Evolutionary conservation across 2,329 filamentous ascomycete species (phyloP), one percentile per base, ranked within the genome.

Genomic region (Colletotrichum sp.): DNA sequence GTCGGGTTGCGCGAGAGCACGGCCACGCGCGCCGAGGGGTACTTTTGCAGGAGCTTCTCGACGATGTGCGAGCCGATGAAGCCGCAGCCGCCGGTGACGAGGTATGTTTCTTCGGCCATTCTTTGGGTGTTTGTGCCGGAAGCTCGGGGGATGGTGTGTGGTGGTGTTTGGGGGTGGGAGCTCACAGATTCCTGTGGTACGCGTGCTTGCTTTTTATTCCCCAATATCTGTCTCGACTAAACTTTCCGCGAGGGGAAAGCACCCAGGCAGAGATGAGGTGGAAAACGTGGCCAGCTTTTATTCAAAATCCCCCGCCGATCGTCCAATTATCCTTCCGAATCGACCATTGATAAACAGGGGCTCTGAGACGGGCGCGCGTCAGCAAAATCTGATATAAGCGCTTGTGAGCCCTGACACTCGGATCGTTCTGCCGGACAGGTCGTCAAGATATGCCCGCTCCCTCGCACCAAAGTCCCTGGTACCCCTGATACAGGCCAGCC

Each of bases 81-180:
- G 34, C 90, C 90, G 78, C 90, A 91, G 79, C 90, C 90, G 68
- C 90, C 90, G 49, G 90, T 86, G 63, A 91, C 87, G 65, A 91
- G 85, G 79, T 77, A 78, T 8, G 76, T 78, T 49, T 78, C 76
- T 5, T 64, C 73, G 2, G 64, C 64, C 70, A 76, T 76, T 34
- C 7, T 18, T 15, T 6, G 28, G 3, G 12, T 36, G 28, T 26
- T 6, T 32, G 21, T 30, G 21, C 24, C 6, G 28, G 44, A 8
- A 16, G 12, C 16, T 52, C 9, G 18, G 44, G 21, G 16, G 30
- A 7, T 16, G 60, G 18, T 16, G 13, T 30, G 7, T 16, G 60
- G 18, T n/a, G 18, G 18, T 49, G n/a, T 49, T 7, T 7, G 6
- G n/a, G 16, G 3, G 2, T 21, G n/a, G 44, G n/a, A 49, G 9